These are phyloP conservation scores for Nicotiana obtusifolia DNA, from an alignment of 257 asterid genomes.

Conservation along the genomic window DNA sequence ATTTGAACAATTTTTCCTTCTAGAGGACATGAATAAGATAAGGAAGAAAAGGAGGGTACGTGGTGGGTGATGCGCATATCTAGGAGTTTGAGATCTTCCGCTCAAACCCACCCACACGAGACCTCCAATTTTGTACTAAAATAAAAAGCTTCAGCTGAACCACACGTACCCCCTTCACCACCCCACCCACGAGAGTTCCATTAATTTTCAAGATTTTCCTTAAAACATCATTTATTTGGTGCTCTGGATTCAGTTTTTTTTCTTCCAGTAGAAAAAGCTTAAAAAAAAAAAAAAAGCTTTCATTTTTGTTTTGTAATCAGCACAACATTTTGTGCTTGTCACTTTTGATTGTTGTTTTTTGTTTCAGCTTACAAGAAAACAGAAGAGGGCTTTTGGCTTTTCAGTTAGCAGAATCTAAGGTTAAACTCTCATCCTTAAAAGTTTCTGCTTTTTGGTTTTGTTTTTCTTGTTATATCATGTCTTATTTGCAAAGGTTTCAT, in stretches of 20 bases:
- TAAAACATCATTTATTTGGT: neutral
- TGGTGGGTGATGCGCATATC: slow-evolving; percentile 1
- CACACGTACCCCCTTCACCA: neutral
- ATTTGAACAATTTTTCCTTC: too few relatives aligned
- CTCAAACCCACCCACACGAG: neutral
- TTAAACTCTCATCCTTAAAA: neutral
- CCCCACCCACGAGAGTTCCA: neutral
- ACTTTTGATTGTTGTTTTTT: neutral
- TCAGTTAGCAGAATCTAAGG: neutral
- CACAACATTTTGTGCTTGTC: neutral
- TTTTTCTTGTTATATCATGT: neutral
- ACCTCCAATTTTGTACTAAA: neutral
- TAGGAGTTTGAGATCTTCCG: neutral
- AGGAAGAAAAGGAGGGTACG: neutral
- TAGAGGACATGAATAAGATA: too few relatives aligned
- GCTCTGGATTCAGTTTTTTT: neutral
- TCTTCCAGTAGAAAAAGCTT: too few relatives aligned
- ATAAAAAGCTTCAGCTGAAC: neutral
- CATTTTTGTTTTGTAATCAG: neutral
- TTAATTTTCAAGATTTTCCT: neutral
- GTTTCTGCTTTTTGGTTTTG: too few relatives aligned
- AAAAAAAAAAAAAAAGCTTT: neutral
- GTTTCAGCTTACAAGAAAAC: neutral
- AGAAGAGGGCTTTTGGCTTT: neutral
- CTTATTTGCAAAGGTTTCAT: neutral